Evolutionary conservation across 2,329 filamentous ascomycete species (phyloP), one percentile per base, ranked within the genome.

Genomic region (Aspergillus sp.): DNA sequence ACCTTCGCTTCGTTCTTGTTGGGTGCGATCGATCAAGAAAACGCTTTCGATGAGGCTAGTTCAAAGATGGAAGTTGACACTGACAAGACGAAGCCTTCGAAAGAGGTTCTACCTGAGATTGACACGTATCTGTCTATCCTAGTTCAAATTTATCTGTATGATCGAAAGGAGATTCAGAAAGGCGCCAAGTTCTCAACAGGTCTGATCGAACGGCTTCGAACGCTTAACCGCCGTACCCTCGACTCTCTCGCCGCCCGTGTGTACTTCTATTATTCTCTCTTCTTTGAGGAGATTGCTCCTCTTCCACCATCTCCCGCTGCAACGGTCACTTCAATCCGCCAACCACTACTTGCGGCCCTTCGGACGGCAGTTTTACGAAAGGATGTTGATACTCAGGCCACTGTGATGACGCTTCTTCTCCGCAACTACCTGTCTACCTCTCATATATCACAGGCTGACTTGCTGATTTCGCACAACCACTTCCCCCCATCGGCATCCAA

Each of bases 261-360:
- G 62, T 99, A 97, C 83, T 98, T 97, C 79, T 99, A 99, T 82
- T 96, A 91, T 79, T 91, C 91, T 22, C 83, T 98, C 68, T 98
- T 98, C 81, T 91, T 89, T 79, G 95, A 99, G 82, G 88, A 96
- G 76, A 85, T 96, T 61, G 86, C 87, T 60, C 93, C 93, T 20
- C 85, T 93, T 62, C 90, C 95, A 45, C 93, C 93, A 22, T 97
- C 93, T 52, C 89, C 91, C 56, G 88, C 91, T 69, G 96, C 93
- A 6, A 89, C 92, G 3, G 86, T 96, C 64, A 90, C 97, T 61
- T 83, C 88, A 41, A 92, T 96, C 70, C 89, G 95, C 59, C 91
- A 93, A 56, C 89, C 87, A 62, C 84, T 99, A 51, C 86, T 99
- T 55, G 87, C 90, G 54, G 93, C 93, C 17, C 86, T 99, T 59